Conservation (phyloP, 2,329 filamentous ascomycete genomes). For the Pseudopyrenochaeta lycopersici region DNA sequence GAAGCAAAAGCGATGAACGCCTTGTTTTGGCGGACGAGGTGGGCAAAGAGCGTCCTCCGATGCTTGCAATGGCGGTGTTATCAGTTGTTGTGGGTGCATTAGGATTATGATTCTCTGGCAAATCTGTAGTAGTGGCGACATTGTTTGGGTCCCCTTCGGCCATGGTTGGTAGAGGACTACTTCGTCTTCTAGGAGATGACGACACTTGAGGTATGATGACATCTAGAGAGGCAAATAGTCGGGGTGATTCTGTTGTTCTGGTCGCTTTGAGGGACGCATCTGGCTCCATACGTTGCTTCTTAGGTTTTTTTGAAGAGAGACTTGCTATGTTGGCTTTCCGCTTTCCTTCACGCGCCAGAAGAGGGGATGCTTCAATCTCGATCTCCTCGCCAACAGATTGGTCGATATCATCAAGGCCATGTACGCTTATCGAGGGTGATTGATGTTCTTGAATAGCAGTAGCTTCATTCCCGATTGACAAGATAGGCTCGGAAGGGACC, state of each 20-base stretch:
- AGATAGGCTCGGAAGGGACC: not conserved
- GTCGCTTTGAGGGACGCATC: not conserved
- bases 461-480: not conserved
- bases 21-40: not conserved
- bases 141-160: not conserved
- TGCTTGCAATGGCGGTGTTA: not conserved
- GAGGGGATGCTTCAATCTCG: not conserved
- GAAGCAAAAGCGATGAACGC: not conserved
- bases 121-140: too few relatives aligned
- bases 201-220: too few relatives aligned
- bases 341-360: constrained; percentile 4
- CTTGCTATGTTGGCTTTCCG: constrained; percentile 5
- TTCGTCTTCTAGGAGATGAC: not conserved
- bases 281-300: constrained; percentile 10
- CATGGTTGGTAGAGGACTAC: not conserved
- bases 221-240: not conserved
- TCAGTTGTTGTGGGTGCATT: too few relatives aligned
- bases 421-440: not conserved
- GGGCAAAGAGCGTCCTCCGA: not conserved
- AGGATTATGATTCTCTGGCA: too few relatives aligned
- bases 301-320: not conserved
- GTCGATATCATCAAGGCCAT: not conserved
- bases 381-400: not conserved
- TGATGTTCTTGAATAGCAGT: not conserved
- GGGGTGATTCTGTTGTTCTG: not conserved